A percentile compares a stretch with the other conserved stretches of the same genome.
Evolutionary conservation across 257 asterid genomes (phyloP).

Genomic region (Scutellaria galericulata): DNA sequence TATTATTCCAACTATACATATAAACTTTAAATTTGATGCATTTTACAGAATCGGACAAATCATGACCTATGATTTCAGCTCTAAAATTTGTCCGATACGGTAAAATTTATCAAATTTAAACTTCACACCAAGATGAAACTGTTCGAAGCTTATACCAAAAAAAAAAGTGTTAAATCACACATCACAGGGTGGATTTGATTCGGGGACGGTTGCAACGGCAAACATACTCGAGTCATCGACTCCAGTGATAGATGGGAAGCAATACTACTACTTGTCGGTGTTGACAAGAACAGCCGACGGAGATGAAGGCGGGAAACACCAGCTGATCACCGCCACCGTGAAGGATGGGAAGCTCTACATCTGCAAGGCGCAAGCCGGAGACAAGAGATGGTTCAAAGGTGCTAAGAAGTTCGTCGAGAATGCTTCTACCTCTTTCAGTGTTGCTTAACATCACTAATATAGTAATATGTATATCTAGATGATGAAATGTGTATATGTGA

Average conservation of each 20-base stretch:
- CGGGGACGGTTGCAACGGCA: constrained; percentile 80
- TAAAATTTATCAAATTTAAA: too few species aligned
- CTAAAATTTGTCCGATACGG: too few species aligned
- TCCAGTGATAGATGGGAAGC: constrained; percentile 55
- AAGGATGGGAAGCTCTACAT: constrained; percentile 80
- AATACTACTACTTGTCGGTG: constrained; percentile 62
- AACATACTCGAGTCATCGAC: constrained; percentile 76
- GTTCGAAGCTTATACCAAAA: too few species aligned
- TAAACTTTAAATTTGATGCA: too few species aligned
- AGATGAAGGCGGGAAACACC: constrained; percentile 90
- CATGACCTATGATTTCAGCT: too few species aligned
- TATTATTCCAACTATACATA: too few species aligned
- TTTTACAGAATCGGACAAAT: too few species aligned
- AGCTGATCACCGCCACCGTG: constrained; percentile 67
- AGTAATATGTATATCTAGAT: neutral
- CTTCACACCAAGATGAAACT: too few species aligned
- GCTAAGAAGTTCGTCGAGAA: constrained; percentile 80
- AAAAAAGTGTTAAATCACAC: too few species aligned
- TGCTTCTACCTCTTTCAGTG: constrained; percentile 73
- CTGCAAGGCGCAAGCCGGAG: constrained; percentile 98
- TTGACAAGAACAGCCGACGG: constrained; percentile 96
- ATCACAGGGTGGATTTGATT: constrained; percentile 81
- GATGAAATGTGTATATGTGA: constrained; percentile 19
- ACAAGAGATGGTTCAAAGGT: constrained; percentile 99
- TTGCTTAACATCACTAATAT: constrained; percentile 50